Conservation (phyloP, 2,329 filamentous ascomycete species). For the Diatrype stigma region DNA sequence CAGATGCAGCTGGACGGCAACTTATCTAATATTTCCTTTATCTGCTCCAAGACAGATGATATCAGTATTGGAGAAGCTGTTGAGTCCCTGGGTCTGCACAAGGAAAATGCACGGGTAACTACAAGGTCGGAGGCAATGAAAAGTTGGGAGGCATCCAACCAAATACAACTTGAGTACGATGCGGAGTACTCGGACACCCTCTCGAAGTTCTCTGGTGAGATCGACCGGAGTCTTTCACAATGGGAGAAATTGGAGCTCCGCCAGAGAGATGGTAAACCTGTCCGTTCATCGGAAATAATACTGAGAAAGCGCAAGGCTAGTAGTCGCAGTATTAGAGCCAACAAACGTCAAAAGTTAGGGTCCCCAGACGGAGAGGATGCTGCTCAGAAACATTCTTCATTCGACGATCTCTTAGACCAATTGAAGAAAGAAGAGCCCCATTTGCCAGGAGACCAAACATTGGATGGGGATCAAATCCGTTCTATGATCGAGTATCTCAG, state of each 20-base stretch:
- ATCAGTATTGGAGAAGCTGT: constrained; percentile 55
- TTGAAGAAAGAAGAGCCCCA: constrained; percentile 8
- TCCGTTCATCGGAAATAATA: constrained; percentile 10
- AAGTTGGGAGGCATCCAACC: constrained; percentile 49
- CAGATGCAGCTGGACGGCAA: constrained; percentile 55
- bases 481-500: constrained; percentile 7
- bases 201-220: constrained; percentile 32
- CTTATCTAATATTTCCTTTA: constrained; percentile 50
- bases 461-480: constrained; percentile 8
- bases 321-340: neutral
- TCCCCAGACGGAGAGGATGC: neutral
- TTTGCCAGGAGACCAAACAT: constrained; percentile 17
- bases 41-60: constrained; percentile 34
- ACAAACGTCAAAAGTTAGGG: constrained; percentile 12
- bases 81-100: constrained; percentile 28
- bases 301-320: constrained; percentile 37
- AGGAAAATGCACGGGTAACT: constrained; percentile 34
- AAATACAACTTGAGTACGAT: neutral
- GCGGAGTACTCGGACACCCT: constrained; percentile 38
- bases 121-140: constrained; percentile 53
- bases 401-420: constrained; percentile 8
- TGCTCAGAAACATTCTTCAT: constrained; percentile 3
- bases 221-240: constrained; percentile 6
- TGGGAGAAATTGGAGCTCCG: constrained; percentile 8
- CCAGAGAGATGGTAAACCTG: constrained; percentile 14